Evolutionary conservation across 2,329 filamentous ascomycete species (phyloP).

Genomic region (Curvularia sp.): DNA sequence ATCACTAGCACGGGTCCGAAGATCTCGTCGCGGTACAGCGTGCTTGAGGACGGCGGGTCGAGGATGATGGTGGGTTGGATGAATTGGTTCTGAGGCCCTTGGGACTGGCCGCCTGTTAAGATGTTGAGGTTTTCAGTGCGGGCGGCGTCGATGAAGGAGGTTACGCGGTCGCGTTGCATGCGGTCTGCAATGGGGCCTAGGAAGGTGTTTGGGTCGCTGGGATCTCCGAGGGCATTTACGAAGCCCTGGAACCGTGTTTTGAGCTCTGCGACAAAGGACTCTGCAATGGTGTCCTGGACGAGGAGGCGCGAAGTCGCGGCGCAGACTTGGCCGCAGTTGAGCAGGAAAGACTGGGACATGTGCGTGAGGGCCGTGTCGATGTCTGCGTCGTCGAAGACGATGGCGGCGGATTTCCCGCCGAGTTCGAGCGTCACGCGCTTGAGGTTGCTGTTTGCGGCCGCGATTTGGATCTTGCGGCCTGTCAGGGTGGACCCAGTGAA

Average conservation of each 20-base stretch:
- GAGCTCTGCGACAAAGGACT: constrained; percentile 27
- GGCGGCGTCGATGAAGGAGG: constrained; percentile 4
- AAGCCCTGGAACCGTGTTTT: neutral
- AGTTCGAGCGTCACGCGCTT: constrained; percentile 61
- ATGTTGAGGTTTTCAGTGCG: constrained; percentile 21
- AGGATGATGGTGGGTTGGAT: constrained; percentile 10
- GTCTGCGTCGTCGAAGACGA: constrained; percentile 62
- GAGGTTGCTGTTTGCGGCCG: constrained; percentile 58
- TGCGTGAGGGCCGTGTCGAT: constrained; percentile 51
- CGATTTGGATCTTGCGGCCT: constrained; percentile 62
- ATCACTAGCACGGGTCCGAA: constrained; percentile 44
- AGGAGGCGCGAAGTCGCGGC: constrained; percentile 39
- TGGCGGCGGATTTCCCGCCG: constrained; percentile 67
- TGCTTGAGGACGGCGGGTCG: constrained; percentile 3
- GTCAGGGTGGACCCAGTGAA: constrained; percentile 69
- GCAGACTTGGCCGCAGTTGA: constrained; percentile 63
- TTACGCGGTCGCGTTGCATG: constrained; percentile 2
- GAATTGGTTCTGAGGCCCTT: constrained; percentile 2
- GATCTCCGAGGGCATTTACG: neutral
- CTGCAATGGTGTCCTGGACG: constrained; percentile 45
- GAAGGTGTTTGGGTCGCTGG: constrained; percentile 2
- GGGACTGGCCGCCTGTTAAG: constrained; percentile 17
- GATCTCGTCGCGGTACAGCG: constrained; percentile 32
- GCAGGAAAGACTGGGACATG: constrained; percentile 54
- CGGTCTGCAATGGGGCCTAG: constrained; percentile 6